These are phyloP conservation scores for Hypomyces perniciosus DNA, from an alignment of 2,329 filamentous ascomycete genomes.

Conservation along the genomic window DNA sequence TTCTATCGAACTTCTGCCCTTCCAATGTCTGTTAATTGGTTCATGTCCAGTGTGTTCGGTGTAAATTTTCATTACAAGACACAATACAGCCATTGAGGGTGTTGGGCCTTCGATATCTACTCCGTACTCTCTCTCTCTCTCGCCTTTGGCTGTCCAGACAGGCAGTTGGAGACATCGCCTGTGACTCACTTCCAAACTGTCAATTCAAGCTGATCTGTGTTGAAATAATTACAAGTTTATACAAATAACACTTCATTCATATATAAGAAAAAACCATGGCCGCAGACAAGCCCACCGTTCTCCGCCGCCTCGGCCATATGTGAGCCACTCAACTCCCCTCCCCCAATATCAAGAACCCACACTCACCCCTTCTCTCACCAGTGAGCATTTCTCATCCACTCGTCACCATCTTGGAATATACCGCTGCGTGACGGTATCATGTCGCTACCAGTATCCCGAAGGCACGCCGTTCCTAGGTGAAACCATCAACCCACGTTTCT, in stretches of 20 bases:
- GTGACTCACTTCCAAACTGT: too few relatives aligned
- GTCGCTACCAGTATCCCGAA: not conserved
- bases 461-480: not conserved
- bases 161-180: too few relatives aligned
- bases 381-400: constrained; percentile 40
- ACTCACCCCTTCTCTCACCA: constrained; percentile 19
- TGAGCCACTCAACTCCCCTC: constrained; percentile 13
- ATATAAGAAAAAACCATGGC: not conserved
- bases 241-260: not conserved
- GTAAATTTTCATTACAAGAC: too few relatives aligned
- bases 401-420: constrained; percentile 43
- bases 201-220: too few relatives aligned
- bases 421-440: constrained; percentile 35
- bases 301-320: constrained; percentile 24
- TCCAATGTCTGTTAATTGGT: too few relatives aligned
- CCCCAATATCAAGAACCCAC: not conserved
- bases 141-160: too few relatives aligned
- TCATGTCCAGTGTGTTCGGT: too few relatives aligned
- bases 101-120: too few relatives aligned
- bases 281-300: constrained; percentile 4
- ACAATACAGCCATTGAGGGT: too few relatives aligned
- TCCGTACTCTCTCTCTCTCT: too few relatives aligned
- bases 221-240: too few relatives aligned
- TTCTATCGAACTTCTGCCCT: too few relatives aligned
- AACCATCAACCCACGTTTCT: constrained; percentile 21